Base-by-base conservation (phyloP, 2,329 filamentous ascomycete species). In the Cladosporium oxysporum region DNA sequence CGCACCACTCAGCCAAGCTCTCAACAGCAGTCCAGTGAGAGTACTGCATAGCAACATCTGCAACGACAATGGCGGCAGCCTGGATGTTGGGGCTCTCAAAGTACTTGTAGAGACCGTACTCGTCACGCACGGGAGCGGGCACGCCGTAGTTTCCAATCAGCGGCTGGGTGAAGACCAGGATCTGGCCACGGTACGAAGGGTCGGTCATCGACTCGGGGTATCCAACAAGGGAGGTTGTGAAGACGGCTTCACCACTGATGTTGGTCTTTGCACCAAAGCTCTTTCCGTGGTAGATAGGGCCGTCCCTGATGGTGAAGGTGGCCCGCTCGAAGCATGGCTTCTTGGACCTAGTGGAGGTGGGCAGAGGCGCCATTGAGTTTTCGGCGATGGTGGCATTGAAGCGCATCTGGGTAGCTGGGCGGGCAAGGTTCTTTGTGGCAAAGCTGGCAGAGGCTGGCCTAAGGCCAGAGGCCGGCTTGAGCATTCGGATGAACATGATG, bases 21-120 rank as follows among this genome's bases (percentile, higher is more conserved):
- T 99, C 92, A 12, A 99, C 94, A 41, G 95, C 95, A 68, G 95
- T 98, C 95, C 95, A 99, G 79, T 99, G 95, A 80, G 93, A 97
- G 86, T 98, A 97, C 78, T 93, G 87, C 78, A 92, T 85, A 53
- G 95, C 94, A 69, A 94, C 93, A 77, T 99, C 95, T 74, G 94
- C 92, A 63, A 99, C 95, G 57, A 99, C 94, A 61, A 99, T 91
- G 80, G 93, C 95, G 68, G 91, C 91, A 67, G 94, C 96, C 84
- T 99, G 95, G 71, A 99, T 93, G 81, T 98, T 92, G 62, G 95
- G 95, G 31, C 93, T 97, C 82, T 99, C 95, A 76, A 99, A 99
- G 85, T 98, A 96, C 83, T 95, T 95, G 78, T 98, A 85, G 67
- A 99, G 87, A 74, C 95, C 95, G 80, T 88, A 91, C 79, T 93